phyloP scores from a whole-genome alignment of 306 rosid species.

The Citrullus amarus region DNA sequence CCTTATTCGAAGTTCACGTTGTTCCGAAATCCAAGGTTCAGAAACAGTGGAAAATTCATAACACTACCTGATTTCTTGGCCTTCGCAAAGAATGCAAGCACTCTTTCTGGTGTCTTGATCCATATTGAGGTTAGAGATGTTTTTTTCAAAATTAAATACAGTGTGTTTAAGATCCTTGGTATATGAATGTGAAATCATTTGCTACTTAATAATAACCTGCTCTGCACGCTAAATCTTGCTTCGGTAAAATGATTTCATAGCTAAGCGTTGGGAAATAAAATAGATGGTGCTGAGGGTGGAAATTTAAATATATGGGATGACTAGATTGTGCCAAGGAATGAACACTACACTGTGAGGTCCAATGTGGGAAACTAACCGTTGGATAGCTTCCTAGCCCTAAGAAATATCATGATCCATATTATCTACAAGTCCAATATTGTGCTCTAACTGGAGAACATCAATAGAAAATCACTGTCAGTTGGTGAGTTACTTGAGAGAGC shows the following conservation, averaged over 20 bases:
- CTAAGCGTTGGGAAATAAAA: background rate
- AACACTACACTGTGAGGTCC: background rate
- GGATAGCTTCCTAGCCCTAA: background rate
- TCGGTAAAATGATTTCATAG: background rate
- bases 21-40: conserved; percentile 48
- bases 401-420: background rate
- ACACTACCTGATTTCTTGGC: conserved; percentile 62
- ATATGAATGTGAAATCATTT: conserved; percentile 3
- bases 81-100: conserved; percentile 45
- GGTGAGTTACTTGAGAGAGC: background rate
- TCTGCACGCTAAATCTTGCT: background rate
- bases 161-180: background rate
- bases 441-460: background rate
- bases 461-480: background rate
- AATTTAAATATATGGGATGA: background rate
- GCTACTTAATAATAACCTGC: background rate
- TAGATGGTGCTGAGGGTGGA: background rate
- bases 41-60: conserved; percentile 28
- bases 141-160: background rate
- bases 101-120: conserved; percentile 63
- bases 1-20: conserved; percentile 22
- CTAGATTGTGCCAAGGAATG: background rate
- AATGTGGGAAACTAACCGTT: background rate
- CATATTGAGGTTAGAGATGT: conserved; percentile 50
- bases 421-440: background rate